phyloP scores from a whole-genome alignment of 2,329 filamentous ascomycete genomes.

The Laburnicola sp. region DNA sequence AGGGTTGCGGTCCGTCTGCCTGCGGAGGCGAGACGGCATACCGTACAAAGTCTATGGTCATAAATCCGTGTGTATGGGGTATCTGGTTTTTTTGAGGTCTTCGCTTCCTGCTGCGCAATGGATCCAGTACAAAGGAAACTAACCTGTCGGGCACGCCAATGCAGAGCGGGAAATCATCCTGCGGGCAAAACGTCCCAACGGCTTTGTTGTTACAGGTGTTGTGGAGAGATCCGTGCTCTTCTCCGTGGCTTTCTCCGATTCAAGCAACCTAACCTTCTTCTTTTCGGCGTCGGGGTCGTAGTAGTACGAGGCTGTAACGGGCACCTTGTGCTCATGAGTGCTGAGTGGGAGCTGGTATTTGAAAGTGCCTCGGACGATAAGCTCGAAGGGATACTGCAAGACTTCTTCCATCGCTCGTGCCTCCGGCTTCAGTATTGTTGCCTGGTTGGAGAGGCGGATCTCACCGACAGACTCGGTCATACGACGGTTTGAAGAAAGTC shows the following conservation, averaged over 20 bases:
- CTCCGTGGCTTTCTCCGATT: conserved; percentile 7
- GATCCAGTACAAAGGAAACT: conserved; percentile 8
- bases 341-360: conserved; percentile 73
- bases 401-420: conserved; percentile 88
- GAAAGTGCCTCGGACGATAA: conserved; percentile 87
- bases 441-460: conserved; percentile 79
- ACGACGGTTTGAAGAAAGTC: conserved; percentile 79
- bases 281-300: conserved; percentile 43
- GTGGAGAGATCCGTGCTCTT: conserved; percentile 14
- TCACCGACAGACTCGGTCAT: conserved; percentile 76
- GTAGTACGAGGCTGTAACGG: conserved; percentile 46
- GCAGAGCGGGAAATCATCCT: conserved; percentile 20
- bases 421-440: conserved; percentile 81
- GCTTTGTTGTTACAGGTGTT: conserved; percentile 29
- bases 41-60: conserved; percentile 15
- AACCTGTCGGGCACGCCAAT: conserved; percentile 19
- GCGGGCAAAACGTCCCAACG: conserved; percentile 36
- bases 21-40: conserved; percentile 4
- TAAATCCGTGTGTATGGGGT: conserved; percentile 16
- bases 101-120: not conserved
- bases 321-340: conserved; percentile 57
- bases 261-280: conserved; percentile 31
- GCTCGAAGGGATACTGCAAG: conserved; percentile 86
- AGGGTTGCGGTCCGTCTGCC: not conserved
- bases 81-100: conserved; percentile 10